Percentiles rank a stretch among this genome's conserved stretches.
These are phyloP conservation scores for Eucalyptus decipiens DNA, from an alignment of 345 rosid genomes.

Conservation along the genomic window DNA sequence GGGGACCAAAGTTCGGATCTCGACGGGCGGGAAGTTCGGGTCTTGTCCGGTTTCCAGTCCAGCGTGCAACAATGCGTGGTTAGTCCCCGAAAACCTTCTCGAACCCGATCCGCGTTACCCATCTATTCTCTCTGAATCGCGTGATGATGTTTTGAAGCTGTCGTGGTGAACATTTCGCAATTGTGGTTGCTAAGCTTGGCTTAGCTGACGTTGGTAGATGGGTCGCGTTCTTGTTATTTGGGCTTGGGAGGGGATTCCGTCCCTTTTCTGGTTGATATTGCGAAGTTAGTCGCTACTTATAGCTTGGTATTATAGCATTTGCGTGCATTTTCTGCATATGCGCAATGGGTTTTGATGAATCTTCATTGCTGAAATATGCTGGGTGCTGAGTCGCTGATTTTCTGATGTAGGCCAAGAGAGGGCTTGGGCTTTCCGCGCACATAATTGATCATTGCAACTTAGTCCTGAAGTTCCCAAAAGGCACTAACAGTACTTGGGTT, in stretches of 20 bases:
- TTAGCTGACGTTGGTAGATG: background rate
- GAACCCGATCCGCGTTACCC: background rate
- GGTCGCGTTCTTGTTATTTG: background rate
- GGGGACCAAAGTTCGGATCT: slow-evolving; percentile 22
- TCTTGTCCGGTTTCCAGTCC: slow-evolving; percentile 60
- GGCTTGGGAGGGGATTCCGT: background rate
- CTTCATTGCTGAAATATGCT: background rate
- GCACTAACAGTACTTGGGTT: slow-evolving; percentile 98
- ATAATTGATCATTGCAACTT: slow-evolving; percentile 70
- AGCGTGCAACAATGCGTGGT: slow-evolving; percentile 86
- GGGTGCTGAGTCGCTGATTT: background rate
- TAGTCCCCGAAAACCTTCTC: slow-evolving; percentile 1
- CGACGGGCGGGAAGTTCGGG: slow-evolving; percentile 22
- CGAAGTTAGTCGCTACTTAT: background rate
- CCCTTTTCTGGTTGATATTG: background rate
- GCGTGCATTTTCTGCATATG: background rate
- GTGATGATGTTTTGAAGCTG: background rate
- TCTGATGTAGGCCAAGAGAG: slow-evolving; percentile 60
- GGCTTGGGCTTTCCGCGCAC: slow-evolving; percentile 77
- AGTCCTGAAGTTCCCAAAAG: slow-evolving; percentile 77
- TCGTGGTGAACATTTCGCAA: background rate
- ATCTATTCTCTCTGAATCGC: background rate
- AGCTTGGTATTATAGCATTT: background rate
- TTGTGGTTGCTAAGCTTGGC: background rate
- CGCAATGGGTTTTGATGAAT: background rate